Evolutionary conservation across 2,329 filamentous ascomycete species (phyloP).

Genomic region (Camptophora hylomeconis): DNA sequence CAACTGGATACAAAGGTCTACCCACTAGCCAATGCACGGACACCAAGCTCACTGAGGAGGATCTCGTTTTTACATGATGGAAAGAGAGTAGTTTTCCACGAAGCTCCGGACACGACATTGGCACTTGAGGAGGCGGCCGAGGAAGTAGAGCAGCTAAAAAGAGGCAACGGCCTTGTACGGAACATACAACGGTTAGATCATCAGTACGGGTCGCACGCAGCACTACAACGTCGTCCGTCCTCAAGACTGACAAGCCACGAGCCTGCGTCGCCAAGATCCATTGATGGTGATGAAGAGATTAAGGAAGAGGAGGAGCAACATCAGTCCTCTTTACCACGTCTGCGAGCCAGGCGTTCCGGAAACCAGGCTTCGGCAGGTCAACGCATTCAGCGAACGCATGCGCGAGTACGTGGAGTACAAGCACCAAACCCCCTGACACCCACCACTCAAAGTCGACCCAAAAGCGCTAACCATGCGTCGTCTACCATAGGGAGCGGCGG

Average conservation of each 20-base stretch:
- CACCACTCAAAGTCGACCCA: no score
- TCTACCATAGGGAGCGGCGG: no score
- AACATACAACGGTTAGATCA: constrained; percentile 13
- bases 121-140: constrained; percentile 30
- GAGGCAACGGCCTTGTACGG: constrained; percentile 11
- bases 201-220: constrained; percentile 2
- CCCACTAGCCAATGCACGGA: constrained; percentile 70
- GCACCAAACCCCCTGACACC: constrained; percentile 2
- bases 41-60: constrained; percentile 62
- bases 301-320: no score
- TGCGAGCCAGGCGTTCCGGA: no score
- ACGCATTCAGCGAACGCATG: not conserved
- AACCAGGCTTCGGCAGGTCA: no score
- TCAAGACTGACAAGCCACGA: constrained; percentile 3
- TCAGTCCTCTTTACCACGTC: constrained; percentile 28
- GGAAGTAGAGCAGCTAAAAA: constrained; percentile 12
- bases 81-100: constrained; percentile 47
- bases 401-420: constrained; percentile 8
- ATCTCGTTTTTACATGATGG: constrained; percentile 62
- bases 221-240: not conserved
- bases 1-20: constrained; percentile 80
- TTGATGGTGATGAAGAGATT: no score
- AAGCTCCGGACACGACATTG: constrained; percentile 44
- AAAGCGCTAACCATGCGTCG: no score
- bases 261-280: constrained; percentile 5